Evolutionary conservation across 768 basidiomycete genomes (phyloP), one percentile per base, ranked within the genome.

Genomic region (Hypholoma fasciculare): DNA sequence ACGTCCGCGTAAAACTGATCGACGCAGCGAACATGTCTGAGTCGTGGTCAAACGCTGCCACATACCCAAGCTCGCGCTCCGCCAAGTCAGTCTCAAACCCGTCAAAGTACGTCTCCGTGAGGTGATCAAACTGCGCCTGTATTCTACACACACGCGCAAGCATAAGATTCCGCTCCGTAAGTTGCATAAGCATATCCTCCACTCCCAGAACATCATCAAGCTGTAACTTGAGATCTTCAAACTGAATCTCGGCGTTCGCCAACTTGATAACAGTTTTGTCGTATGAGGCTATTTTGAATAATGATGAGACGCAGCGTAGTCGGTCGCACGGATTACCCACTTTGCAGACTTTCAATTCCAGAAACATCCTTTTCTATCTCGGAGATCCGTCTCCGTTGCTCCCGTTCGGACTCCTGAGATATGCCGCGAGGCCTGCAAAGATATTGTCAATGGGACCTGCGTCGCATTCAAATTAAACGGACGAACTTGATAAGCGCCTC

Each of bases 161-260:
- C 74, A 89, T 83, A n/a, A 98, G 81, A 68, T 97, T 98, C 4
- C 96, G 86, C 66, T 97, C 96, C 0, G 96, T 99, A 46, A 99
- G 80, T 65, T 93, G 90, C 19, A 97, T 94, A 13, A 98, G 84
- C 83, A 99, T 90, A 59, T 99, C 97, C 71, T 98, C 96, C 0
- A 95, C 95, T 14, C 92, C 94, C 1, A 96, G 78, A 0, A 96
- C 94, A 71, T 96, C 95, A 65, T 99, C 97, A 2, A 98, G 84
- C 70, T 98, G 96, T 11, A 86, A 66, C 71, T 98, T 98, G 59
- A 99, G 84, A 57, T 96, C 93, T 60, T 96, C 96, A 30, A 98
- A 88, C 64, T 96, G 93, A 5, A 82, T 81, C 66, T 98, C 96
- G 3, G 97, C 94, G 65, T 94, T 93, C 37, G 89, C 77, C 4